Percentiles rank a stretch among this genome's conserved stretches.
Conservation (phyloP, 352 stramenopile species). For the Globisporangium cystogenes region DNA sequence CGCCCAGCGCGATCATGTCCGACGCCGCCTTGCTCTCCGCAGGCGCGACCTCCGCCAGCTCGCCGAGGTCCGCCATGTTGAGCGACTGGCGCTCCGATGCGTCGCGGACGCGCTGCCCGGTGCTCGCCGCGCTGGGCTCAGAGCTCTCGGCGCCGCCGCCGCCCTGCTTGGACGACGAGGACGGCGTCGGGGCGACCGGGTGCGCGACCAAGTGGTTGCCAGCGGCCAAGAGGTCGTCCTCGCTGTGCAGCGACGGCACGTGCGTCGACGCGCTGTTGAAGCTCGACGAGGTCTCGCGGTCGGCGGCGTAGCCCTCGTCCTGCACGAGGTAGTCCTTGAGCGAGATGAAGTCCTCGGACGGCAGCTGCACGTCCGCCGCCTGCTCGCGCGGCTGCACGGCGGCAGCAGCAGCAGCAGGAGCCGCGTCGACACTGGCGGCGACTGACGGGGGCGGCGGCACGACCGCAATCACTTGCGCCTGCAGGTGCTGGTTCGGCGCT, state of each 20-base stretch:
- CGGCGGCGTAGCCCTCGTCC: conserved; percentile 16
- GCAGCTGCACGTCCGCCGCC: background rate
- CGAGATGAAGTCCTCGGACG: conserved; percentile 35
- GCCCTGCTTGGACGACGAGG: background rate
- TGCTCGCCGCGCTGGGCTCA: background rate
- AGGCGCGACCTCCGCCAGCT: background rate
- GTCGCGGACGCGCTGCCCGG: background rate
- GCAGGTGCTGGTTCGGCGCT: background rate
- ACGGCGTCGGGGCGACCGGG: background rate
- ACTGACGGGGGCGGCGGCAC: conserved; percentile 1
- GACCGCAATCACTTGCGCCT: conserved; percentile 3
- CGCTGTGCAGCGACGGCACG: conserved; percentile 16
- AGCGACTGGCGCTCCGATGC: background rate
- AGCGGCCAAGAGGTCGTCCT: conserved; percentile 13
- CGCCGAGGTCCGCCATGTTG: conserved; percentile 10
- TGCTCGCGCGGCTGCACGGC: no score
- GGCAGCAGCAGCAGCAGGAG: background rate
- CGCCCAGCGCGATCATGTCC: conserved; percentile 14
- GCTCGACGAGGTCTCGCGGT: conserved; percentile 17
- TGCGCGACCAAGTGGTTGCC: conserved; percentile 11
- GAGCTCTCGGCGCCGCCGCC: background rate
- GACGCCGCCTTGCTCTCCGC: conserved; percentile 2
- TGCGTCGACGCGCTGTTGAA: conserved; percentile 21
- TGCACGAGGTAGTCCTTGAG: conserved; percentile 46
- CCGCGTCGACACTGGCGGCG: background rate